A percentile compares a stretch with the other conserved stretches of the same genome.
phyloP scores from a whole-genome alignment of 805 yeast genomes.

The Candida schatavii region DNA sequence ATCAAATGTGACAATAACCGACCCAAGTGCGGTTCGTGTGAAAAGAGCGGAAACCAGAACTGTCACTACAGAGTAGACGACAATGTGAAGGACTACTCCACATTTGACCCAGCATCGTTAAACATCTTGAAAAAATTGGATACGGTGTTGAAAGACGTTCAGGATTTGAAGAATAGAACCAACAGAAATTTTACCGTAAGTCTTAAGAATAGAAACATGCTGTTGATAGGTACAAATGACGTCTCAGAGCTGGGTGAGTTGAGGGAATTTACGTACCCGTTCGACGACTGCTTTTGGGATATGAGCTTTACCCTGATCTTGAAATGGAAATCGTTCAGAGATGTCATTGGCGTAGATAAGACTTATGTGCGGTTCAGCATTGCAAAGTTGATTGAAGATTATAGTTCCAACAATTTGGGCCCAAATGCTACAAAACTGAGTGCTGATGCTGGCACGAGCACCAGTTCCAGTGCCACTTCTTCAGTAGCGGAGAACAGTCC shows the following conservation, averaged over 20 bases:
- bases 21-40: constrained; percentile 35
- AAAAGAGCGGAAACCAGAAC: constrained; percentile 20
- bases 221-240: neutral
- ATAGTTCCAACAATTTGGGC: constrained; percentile 7
- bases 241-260: neutral
- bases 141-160: constrained; percentile 23
- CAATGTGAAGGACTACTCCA: constrained; percentile 16
- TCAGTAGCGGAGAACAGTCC: too few relatives aligned
- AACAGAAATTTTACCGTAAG: neutral
- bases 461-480: too few relatives aligned
- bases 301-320: constrained; percentile 29
- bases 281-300: constrained; percentile 28
- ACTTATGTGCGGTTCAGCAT: constrained; percentile 9
- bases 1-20: constrained; percentile 36
- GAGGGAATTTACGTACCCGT: constrained; percentile 1
- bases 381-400: constrained; percentile 12
- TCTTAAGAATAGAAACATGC: neutral
- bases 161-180: constrained; percentile 12
- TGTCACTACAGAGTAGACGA: constrained; percentile 33
- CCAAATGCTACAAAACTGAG: too few relatives aligned
- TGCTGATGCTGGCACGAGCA: too few relatives aligned
- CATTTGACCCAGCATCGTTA: constrained; percentile 25
- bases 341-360: constrained; percentile 8
- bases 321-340: constrained; percentile 25
- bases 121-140: constrained; percentile 29